Evolutionary conservation across 805 yeast species (phyloP).

Genomic region (Debaryomyces maramus): DNA sequence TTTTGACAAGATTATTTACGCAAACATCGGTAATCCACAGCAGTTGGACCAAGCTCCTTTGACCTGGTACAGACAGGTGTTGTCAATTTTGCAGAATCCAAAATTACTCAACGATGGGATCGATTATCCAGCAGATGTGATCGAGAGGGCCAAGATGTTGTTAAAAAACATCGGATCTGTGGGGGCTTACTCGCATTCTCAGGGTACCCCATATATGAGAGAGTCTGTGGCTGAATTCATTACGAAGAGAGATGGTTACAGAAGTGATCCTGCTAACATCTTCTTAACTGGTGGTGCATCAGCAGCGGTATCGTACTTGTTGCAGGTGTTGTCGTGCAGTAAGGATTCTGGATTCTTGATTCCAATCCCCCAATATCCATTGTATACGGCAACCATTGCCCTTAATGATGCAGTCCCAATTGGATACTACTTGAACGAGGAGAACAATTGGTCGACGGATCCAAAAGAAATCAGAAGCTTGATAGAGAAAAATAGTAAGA

Average conservation of each 20-base stretch:
- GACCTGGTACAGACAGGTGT: conserved; percentile 91
- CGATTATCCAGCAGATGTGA: conserved; percentile 64
- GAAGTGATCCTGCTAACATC: conserved; percentile 66
- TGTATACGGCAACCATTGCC: conserved; percentile 92
- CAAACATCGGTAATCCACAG: conserved; percentile 98
- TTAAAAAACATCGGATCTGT: conserved; percentile 71
- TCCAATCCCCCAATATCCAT: conserved; percentile 98
- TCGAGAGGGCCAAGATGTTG: conserved; percentile 64
- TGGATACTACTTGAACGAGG: conserved; percentile 84
- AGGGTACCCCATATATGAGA: conserved; percentile 76
- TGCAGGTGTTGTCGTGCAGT: conserved; percentile 69
- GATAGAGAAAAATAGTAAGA: conserved; percentile 46
- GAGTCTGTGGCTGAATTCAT: conserved; percentile 82
- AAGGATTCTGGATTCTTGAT: conserved; percentile 75
- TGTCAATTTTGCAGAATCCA: conserved; percentile 86
- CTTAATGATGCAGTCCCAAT: conserved; percentile 79
- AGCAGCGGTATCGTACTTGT: conserved; percentile 79
- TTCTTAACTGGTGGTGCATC: conserved; percentile 95
- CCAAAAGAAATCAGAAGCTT: conserved; percentile 59
- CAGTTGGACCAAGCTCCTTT: conserved; percentile 92
- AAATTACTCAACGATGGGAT: conserved; percentile 45
- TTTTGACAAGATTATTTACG: conserved; percentile 74
- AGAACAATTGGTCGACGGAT: conserved; percentile 80
- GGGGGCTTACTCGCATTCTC: conserved; percentile 95
- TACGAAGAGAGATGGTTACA: conserved; percentile 67